Percentiles rank a stretch among this genome's conserved stretches.
Conservation (phyloP, 345 rosid genomes). For the Anastatica hierochuntica region DNA sequence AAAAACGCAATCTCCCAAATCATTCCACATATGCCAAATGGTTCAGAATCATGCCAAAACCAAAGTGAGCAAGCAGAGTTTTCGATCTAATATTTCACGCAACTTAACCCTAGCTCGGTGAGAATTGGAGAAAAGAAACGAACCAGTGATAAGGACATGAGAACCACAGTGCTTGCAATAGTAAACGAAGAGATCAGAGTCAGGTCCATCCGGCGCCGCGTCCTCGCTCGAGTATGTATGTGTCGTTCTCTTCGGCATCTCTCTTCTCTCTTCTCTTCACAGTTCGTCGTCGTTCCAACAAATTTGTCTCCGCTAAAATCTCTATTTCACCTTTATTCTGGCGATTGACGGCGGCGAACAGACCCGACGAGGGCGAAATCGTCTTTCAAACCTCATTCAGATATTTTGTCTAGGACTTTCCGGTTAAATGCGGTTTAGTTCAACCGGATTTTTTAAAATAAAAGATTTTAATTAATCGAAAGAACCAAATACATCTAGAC, state of each 20-base stretch:
- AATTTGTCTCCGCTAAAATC: too few relatives aligned
- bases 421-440: neutral
- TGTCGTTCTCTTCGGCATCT: constrained; percentile 98
- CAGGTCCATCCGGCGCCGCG: constrained; percentile 93
- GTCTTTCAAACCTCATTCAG: too few relatives aligned
- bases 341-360: neutral
- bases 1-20: too few relatives aligned
- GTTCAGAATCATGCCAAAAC: neutral
- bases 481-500: too few relatives aligned
- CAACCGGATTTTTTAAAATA: too few relatives aligned
- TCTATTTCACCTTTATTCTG: neutral
- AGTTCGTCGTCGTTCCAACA: too few relatives aligned
- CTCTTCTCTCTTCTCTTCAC: constrained; percentile 22
- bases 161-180: constrained; percentile 97
- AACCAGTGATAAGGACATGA: constrained; percentile 95
- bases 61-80: too few relatives aligned
- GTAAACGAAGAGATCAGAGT: constrained; percentile 96
- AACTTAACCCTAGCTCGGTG: too few relatives aligned
- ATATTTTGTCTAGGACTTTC: too few relatives aligned
- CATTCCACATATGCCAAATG: too few relatives aligned
- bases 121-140: constrained; percentile 25
- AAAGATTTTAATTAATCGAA: too few relatives aligned
- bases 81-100: too few relatives aligned
- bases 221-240: constrained; percentile 99
- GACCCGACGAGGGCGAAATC: neutral